Evolutionary conservation across 2,329 filamentous ascomycete species (phyloP).

Genomic region (Botryotinia globosa): DNA sequence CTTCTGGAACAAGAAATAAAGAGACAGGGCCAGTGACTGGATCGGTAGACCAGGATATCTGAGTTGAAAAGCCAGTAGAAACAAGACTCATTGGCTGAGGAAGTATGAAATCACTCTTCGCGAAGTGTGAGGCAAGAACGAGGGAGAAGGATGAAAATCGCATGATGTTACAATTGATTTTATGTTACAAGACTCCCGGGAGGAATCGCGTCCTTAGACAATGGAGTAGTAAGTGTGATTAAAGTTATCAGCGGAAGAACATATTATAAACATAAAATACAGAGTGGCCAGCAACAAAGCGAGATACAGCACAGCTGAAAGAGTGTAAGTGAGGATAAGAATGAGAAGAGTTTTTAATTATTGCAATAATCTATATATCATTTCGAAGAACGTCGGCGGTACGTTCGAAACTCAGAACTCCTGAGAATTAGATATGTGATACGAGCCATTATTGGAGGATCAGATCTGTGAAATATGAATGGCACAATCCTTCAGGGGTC

Average conservation of each 20-base stretch:
- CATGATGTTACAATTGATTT: not conserved
- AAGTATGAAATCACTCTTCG: not conserved
- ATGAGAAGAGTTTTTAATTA: not conserved
- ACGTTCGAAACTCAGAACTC: conserved; percentile 4
- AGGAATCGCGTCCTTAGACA: not conserved
- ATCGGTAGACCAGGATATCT: not conserved
- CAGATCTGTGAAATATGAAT: not conserved
- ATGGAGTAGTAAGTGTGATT: no score
- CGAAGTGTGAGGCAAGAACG: not conserved
- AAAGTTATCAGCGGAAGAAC: not conserved
- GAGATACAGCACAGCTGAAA: not conserved
- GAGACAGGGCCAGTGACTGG: conserved; percentile 3
- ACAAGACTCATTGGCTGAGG: not conserved
- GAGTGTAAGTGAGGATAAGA: not conserved
- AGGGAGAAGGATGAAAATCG: not conserved
- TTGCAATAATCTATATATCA: not conserved
- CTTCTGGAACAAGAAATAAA: conserved; percentile 14
- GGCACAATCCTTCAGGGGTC: not conserved
- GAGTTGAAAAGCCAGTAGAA: not conserved
- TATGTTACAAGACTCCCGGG: not conserved
- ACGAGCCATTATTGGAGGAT: not conserved
- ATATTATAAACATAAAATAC: not conserved
- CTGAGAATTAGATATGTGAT: not conserved
- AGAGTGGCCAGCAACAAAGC: not conserved
- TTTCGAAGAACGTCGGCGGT: not conserved